Percentiles rank a stretch among this genome's conserved stretches.
These are phyloP conservation scores for Magnusiomyces magnusii DNA, from an alignment of 1,139 yeast genomes.

Conservation along the genomic window DNA sequence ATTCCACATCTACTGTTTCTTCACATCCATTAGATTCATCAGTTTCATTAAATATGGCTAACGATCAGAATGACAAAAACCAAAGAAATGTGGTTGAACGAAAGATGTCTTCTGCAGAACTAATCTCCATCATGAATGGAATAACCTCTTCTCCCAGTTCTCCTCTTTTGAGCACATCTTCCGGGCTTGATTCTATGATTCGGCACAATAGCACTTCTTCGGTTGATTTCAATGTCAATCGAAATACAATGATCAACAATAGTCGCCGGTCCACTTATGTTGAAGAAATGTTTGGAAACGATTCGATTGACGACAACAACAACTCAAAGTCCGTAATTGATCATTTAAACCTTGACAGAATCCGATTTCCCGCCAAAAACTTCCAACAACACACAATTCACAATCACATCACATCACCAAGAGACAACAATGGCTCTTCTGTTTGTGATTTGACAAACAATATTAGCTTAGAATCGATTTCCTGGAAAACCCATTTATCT, in stretches of 20 bases:
- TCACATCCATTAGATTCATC: background rate
- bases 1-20: background rate
- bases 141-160: background rate
- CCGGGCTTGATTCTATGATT: background rate
- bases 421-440: background rate
- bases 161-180: background rate
- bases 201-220: background rate
- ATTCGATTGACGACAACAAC: background rate
- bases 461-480: background rate
- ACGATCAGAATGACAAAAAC: background rate
- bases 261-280: background rate
- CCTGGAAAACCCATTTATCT: background rate
- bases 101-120: background rate
- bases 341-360: background rate
- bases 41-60: background rate
- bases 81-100: background rate
- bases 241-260: background rate
- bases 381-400: background rate
- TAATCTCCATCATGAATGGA: background rate
- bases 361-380: background rate
- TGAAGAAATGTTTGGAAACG: background rate
- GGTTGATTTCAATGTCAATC: background rate
- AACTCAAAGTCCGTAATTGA: background rate
- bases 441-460: background rate
- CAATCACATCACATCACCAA: background rate